A percentile compares a stretch with the other conserved stretches of the same genome.
Conservation (phyloP, 495 filamentous ascomycete genomes). For the Polyplosphaeria fusca region DNA sequence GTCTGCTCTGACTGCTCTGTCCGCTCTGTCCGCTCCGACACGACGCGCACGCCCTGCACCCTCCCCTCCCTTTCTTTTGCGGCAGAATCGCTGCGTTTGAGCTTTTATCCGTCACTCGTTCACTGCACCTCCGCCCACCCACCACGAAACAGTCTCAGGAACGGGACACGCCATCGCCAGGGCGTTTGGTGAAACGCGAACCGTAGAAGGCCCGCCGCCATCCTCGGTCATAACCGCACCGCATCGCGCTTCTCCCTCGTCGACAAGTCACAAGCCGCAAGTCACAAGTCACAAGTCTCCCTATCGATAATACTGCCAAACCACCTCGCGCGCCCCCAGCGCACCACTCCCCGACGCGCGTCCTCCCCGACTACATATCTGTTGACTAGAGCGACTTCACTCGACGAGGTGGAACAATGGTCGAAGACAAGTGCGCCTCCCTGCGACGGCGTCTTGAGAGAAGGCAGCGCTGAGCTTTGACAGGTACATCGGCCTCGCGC, state of each 20-base stretch:
- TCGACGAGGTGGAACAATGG: conserved; percentile 52
- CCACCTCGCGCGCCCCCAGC: too few species aligned
- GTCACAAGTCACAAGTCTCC: too few species aligned
- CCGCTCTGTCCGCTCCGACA: too few species aligned
- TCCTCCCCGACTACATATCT: background rate
- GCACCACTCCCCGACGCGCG: conserved; percentile 24
- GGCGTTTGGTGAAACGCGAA: conserved; percentile 36
- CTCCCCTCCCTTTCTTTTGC: too few species aligned
- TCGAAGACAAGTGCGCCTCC: conserved; percentile 79
- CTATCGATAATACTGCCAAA: too few species aligned
- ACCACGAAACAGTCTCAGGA: conserved; percentile 3
- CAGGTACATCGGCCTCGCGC: conserved; percentile 84
- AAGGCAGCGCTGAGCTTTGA: conserved; percentile 34
- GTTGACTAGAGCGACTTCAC: background rate
- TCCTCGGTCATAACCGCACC: too few species aligned
- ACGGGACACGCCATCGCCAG: conserved; percentile 4
- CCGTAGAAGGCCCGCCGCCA: conserved; percentile 4
- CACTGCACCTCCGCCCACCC: too few species aligned
- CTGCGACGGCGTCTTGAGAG: background rate
- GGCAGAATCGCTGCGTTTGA: conserved; percentile 1
- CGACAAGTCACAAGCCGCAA: too few species aligned
- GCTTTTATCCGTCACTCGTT: background rate
- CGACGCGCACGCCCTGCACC: too few species aligned
- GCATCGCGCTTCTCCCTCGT: too few species aligned
- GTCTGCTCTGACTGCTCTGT: too few species aligned